Conservation (phyloP, 345 rosid genomes). For the Syzygium jambos region DNA sequence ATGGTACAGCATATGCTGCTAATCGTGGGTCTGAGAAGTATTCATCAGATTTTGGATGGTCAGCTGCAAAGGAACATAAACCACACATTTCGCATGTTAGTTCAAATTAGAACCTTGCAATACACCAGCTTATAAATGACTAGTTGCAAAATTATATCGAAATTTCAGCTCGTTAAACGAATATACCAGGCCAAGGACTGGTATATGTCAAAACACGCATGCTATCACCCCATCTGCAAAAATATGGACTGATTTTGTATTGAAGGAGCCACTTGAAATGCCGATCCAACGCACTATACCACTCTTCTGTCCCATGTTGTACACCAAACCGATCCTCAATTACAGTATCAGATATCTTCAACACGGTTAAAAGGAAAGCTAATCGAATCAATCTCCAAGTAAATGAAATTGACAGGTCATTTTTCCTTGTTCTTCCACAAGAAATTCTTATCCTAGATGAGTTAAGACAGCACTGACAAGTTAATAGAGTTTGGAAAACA, state of each 20-base stretch:
- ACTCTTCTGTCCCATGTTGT: conserved; percentile 72
- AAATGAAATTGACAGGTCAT: neutral
- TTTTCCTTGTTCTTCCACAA: neutral
- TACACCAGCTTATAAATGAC: neutral
- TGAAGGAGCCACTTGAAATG: conserved; percentile 98
- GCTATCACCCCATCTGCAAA: conserved; percentile 87
- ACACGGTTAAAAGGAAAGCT: conserved; percentile 13
- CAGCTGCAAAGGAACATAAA: conserved; percentile 37
- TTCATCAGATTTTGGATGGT: conserved; percentile 86
- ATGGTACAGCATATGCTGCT: conserved; percentile 94
- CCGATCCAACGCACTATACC: conserved; percentile 69
- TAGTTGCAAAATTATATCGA: neutral
- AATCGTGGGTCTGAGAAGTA: conserved; percentile 78
- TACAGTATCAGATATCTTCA: conserved; percentile 86
- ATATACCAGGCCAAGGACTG: conserved; percentile 95
- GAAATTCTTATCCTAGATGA: neutral
- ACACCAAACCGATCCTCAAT: conserved; percentile 95
- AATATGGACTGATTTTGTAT: conserved; percentile 87
- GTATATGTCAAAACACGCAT: conserved; percentile 97
- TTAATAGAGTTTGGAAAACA: neutral
- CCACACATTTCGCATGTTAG: neutral
- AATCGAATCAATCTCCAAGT: neutral
- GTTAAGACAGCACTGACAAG: neutral
- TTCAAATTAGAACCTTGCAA: neutral
- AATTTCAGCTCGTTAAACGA: neutral